Percentiles rank a stretch among this genome's conserved stretches.
Conservation (phyloP, 306 rosid genomes). For the Mimosa bimucronata region DNA sequence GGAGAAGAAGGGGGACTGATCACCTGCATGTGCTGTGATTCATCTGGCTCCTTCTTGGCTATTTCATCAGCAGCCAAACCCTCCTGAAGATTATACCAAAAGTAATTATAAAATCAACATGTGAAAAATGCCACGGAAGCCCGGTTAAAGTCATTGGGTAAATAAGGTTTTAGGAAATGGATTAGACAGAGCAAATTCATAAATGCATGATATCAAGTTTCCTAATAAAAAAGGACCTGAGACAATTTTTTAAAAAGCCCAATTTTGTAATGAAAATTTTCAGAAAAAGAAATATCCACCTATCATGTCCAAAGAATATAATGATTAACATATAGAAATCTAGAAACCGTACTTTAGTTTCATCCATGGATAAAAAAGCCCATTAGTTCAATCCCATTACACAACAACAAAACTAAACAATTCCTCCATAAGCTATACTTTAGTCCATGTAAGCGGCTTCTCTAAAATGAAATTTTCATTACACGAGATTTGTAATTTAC, state of each 20-base stretch:
- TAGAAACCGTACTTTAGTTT: not conserved
- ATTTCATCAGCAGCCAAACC: slow-evolving; percentile 86
- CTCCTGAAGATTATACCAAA: slow-evolving; percentile 59
- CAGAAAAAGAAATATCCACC: not conserved
- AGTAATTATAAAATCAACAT: slow-evolving; percentile 25
- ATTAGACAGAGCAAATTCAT: not conserved
- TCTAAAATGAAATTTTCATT: slow-evolving; percentile 18
- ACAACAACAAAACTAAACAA: not conserved
- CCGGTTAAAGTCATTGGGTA: not conserved
- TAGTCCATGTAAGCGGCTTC: slow-evolving; percentile 18
- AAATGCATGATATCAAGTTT: not conserved
- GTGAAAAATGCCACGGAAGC: not conserved
- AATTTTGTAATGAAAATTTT: not conserved
- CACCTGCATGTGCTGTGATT: slow-evolving; percentile 85
- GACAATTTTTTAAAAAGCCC: not conserved
- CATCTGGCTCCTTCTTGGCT: slow-evolving; percentile 73
- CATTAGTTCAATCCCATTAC: not conserved
- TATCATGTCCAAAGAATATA: not conserved
- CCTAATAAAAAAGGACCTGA: not conserved
- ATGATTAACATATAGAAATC: not conserved
- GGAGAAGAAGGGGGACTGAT: not conserved
- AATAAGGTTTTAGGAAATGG: not conserved
- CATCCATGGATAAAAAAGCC: too few relatives aligned
- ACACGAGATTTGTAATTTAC: not conserved
- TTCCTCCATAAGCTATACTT: too few relatives aligned